Evolutionary conservation across 2,329 filamentous ascomycete genomes (phyloP).

Genomic region (Aspergillus awamori): DNA sequence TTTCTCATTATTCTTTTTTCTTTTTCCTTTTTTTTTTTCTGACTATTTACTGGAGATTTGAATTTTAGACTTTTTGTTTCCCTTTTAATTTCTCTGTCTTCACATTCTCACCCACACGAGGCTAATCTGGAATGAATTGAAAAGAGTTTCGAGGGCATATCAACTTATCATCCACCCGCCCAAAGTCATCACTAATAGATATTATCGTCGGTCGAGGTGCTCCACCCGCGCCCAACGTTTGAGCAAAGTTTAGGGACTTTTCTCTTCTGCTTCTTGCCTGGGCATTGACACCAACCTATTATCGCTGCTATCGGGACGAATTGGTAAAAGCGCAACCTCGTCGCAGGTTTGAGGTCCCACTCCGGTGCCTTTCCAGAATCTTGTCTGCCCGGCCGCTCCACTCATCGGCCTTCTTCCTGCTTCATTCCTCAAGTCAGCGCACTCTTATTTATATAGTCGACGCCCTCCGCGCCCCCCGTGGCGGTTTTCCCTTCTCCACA

Average conservation of each 20-base stretch:
- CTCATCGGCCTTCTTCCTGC: background rate
- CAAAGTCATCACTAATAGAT: conserved; percentile 3
- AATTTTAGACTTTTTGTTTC: background rate
- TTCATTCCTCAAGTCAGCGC: background rate
- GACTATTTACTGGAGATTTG: too few species aligned
- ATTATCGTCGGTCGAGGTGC: background rate
- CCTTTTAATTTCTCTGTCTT: conserved; percentile 8
- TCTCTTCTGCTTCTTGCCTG: background rate
- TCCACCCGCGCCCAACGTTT: conserved; percentile 5
- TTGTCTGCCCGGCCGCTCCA: conserved; percentile 11
- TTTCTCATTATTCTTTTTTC: too few species aligned
- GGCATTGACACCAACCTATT: background rate
- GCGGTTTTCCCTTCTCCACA: conserved; percentile 30
- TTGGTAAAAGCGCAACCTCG: conserved; percentile 16
- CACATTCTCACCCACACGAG: background rate
- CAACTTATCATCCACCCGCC: background rate
- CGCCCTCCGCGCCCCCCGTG: conserved; percentile 21
- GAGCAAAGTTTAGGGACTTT: background rate
- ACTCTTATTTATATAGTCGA: conserved; percentile 23
- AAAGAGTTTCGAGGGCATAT: background rate
- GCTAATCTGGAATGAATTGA: too few species aligned
- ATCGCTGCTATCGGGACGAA: conserved; percentile 5
- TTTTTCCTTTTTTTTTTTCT: too few species aligned
- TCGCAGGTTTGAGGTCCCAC: conserved; percentile 5
- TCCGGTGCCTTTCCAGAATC: conserved; percentile 18